Evolutionary conservation across 2,329 filamentous ascomycete species (phyloP), one percentile per base, ranked within the genome.

Genomic region (Ceratocystis destructans): DNA sequence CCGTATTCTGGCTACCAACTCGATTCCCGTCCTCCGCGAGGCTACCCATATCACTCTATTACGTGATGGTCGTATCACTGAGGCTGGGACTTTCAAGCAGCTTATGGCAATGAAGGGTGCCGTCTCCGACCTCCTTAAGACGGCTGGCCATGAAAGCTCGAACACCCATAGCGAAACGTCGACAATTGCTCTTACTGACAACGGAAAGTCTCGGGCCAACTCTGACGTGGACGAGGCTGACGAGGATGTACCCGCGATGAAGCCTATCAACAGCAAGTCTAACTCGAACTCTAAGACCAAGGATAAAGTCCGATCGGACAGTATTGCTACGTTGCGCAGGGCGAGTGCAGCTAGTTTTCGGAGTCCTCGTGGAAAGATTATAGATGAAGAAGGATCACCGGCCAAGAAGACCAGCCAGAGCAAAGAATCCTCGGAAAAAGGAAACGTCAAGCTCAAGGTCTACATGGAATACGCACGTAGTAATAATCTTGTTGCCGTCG

Each of bases 381-480:
- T 81, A 0, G 93, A 97, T 71, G 91, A 97, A 71, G 90, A 93
- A 76, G 85, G 89, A 64, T 84, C 83, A 2, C 78, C 84, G 65
- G 79, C 87, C 72, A 93, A 90, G 53, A 68, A 68, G 77, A 91
- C 88, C 57, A 90, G 87, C 73, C 92, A 96, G 75, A 82, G 81
- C 66, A 95, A 96, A 76, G 94, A 99, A 75, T 87, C 88, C 70
- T 83, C 85, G 1, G 91, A 99, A 75, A 91, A 99, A 77, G 94
- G 94, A 72, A 96, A 97, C 75, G 94, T 99, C 71, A 97, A 96
- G 76, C 97, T 94, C 92, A 83, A 86, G 71, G 93, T 99, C 33
- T 99, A 99, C 73, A 79, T 81, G 20, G 92, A 96, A 76, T 99
- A 99, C 72, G 95, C 94, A 66, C 96, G 90, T 77, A 90, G 90